phyloP scores from a whole-genome alignment of 2,329 filamentous ascomycete genomes.

The Neofusicoccum kwambonambiense region DNA sequence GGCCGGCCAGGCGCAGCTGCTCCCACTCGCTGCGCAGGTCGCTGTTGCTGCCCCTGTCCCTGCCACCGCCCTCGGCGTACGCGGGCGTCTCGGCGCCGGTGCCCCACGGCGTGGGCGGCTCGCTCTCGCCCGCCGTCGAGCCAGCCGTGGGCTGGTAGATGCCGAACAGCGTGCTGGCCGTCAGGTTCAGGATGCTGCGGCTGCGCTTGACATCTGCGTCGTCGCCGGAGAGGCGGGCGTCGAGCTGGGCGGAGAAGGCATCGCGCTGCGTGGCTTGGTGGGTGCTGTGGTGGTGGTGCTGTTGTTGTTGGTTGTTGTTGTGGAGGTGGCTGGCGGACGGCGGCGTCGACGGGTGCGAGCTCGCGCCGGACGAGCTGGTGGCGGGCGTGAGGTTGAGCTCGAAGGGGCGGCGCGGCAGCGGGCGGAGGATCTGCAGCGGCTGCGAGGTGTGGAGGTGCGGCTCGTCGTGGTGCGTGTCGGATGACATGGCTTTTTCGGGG shows the following conservation, averaged over 20 bases:
- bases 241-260: conserved; percentile 6
- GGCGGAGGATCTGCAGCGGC: conserved; percentile 36
- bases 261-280: neutral
- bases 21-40: conserved; percentile 25
- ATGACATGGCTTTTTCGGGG: neutral
- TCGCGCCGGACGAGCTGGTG: conserved; percentile 19
- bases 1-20: conserved; percentile 29
- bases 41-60: conserved; percentile 5
- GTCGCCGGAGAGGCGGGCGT: conserved; percentile 28
- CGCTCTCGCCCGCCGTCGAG: conserved; percentile 42
- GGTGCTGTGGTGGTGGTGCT: too few species aligned
- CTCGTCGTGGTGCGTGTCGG: neutral
- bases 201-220: conserved; percentile 55
- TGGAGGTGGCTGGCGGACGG: neutral
- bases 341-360: conserved; percentile 27
- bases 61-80: conserved; percentile 11
- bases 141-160: conserved; percentile 73
- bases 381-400: conserved; percentile 17
- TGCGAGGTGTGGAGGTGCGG: neutral
- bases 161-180: conserved; percentile 82
- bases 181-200: conserved; percentile 80
- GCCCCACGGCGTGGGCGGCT: conserved; percentile 71
- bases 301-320: too few species aligned
- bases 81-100: conserved; percentile 71
- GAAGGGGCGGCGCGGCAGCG: conserved; percentile 39